These are phyloP conservation scores for Cyberlindnera veronae DNA, from an alignment of 805 yeast genomes.

Conservation along the genomic window DNA sequence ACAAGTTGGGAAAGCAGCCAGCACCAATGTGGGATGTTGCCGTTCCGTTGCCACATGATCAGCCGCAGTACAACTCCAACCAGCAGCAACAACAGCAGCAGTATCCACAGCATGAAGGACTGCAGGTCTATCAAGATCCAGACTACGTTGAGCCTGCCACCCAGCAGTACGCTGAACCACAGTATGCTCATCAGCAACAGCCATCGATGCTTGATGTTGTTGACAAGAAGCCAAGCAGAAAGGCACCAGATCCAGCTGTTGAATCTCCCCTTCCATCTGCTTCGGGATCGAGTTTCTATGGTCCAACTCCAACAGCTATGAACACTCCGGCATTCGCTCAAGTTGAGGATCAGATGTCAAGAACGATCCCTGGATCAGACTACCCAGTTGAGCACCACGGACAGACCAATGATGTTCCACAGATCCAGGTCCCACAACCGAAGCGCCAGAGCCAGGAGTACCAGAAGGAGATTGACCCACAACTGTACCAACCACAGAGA, in stretches of 20 bases:
- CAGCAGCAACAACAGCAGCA: background rate
- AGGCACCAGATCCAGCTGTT: constrained; percentile 10
- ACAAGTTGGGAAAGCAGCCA: constrained; percentile 16
- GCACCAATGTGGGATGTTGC: constrained; percentile 17
- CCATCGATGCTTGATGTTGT: constrained; percentile 7
- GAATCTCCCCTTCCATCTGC: constrained; percentile 9
- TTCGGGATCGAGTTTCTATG: constrained; percentile 24
- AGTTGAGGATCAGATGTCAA: background rate
- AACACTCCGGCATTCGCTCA: constrained; percentile 7
- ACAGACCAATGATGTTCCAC: constrained; percentile 4
- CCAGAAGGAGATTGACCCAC: background rate
- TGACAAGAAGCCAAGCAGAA: constrained; percentile 5
- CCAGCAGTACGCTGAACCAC: background rate
- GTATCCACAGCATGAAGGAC: background rate
- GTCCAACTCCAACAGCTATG: constrained; percentile 16
- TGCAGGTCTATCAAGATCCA: background rate
- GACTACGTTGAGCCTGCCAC: background rate
- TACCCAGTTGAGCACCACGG: constrained; percentile 5
- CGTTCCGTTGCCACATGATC: constrained; percentile 10
- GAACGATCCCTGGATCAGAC: constrained; percentile 8
- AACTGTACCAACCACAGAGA: background rate
- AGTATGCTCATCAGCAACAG: background rate
- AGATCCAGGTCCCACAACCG: constrained; percentile 11
- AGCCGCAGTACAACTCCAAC: background rate
- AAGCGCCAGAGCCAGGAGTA: constrained; percentile 9